Conservation (phyloP, 768 basidiomycete species). For the Mycena latifolia region DNA sequence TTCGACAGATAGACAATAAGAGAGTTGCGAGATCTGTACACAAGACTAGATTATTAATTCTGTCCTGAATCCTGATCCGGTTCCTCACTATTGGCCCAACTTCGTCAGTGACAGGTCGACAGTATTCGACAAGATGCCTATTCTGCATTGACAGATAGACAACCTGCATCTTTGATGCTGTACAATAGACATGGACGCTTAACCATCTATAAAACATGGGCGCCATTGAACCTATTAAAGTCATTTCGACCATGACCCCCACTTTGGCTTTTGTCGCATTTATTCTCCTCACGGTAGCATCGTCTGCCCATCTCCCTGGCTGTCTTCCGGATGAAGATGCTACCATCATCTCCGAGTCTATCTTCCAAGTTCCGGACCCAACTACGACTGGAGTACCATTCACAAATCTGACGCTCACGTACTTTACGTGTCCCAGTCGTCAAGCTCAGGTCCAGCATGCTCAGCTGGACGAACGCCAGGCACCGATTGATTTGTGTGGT, state of each 20-base stretch:
- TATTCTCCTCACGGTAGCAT: constrained; percentile 3
- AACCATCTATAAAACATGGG: constrained; percentile 2
- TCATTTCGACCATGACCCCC: not conserved
- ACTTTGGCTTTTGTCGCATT: constrained; percentile 3
- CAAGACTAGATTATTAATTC: too few species aligned
- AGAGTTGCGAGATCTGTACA: too few species aligned
- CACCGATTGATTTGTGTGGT: constrained; percentile 5
- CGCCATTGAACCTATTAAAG: not conserved
- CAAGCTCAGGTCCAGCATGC: not conserved
- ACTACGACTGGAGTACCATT: not conserved
- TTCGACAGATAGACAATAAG: too few species aligned
- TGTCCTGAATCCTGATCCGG: too few species aligned
- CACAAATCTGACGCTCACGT: constrained; percentile 12
- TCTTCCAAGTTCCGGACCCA: constrained; percentile 2
- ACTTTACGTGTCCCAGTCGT: constrained; percentile 19
- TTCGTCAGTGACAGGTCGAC: too few species aligned
- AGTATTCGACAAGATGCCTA: too few species aligned
- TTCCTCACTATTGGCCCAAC: too few species aligned
- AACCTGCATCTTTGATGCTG: too few species aligned
- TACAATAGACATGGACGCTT: too few species aligned
- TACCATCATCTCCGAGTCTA: constrained; percentile 9
- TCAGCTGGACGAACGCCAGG: not conserved
- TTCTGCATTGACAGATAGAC: too few species aligned
- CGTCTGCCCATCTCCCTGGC: constrained; percentile 5
- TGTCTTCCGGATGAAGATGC: constrained; percentile 19